Conservation (phyloP, 2,329 filamentous ascomycete genomes). For the Aulographum hederae region DNA sequence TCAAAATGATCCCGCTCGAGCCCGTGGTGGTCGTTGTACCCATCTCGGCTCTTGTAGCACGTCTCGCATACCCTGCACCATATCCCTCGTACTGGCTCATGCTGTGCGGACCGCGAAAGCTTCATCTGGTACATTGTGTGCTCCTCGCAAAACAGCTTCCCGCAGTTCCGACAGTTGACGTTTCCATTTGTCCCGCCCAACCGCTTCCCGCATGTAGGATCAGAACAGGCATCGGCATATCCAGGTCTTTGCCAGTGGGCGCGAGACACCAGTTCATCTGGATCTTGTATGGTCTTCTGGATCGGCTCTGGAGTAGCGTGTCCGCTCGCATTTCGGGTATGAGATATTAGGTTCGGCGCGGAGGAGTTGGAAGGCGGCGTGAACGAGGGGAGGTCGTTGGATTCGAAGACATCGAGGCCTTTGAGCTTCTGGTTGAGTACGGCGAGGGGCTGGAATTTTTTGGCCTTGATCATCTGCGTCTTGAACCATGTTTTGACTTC, state of each 20-base stretch:
- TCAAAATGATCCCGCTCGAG: conserved; percentile 51
- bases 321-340: conserved; percentile 11
- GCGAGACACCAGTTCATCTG: conserved; percentile 76
- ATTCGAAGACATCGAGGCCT: conserved; percentile 83
- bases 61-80: conserved; percentile 97
- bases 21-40: conserved; percentile 76
- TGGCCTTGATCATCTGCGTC: conserved; percentile 82
- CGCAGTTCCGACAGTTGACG: conserved; percentile 88
- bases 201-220: conserved; percentile 67
- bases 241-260: conserved; percentile 74
- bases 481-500: conserved; percentile 97
- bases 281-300: conserved; percentile 43
- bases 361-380: conserved; percentile 5
- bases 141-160: conserved; percentile 84
- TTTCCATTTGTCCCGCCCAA: conserved; percentile 64
- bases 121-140: conserved; percentile 99
- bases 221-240: conserved; percentile 63
- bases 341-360: conserved; percentile 10
- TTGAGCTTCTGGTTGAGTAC: conserved; percentile 87
- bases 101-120: conserved; percentile 68
- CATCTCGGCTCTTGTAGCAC: conserved; percentile 93
- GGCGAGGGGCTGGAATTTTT: conserved; percentile 79
- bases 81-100: conserved; percentile 75
- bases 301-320: conserved; percentile 17
- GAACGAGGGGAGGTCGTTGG: conserved; percentile 49